Conservation (phyloP, 1,139 yeast genomes). For the Blastobotrys buckinghamii region DNA sequence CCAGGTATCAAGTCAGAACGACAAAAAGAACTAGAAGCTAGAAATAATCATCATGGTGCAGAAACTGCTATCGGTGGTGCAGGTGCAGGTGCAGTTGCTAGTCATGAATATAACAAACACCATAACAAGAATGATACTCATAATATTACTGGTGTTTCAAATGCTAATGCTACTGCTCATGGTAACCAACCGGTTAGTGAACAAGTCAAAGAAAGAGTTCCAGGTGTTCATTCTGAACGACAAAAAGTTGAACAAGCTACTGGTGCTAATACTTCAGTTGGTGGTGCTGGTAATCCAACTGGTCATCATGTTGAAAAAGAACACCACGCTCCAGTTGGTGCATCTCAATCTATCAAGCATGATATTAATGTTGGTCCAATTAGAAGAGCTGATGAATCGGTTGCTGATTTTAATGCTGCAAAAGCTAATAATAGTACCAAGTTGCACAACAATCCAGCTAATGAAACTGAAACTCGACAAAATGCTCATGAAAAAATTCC, state of each 20-base stretch:
- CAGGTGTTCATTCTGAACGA: not conserved
- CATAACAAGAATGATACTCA: no score
- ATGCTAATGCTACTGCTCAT: not conserved
- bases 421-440: not conserved
- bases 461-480: not conserved
- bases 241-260: not conserved
- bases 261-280: no score
- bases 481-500: not conserved
- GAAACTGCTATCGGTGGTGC: not conserved
- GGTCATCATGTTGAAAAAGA: not conserved
- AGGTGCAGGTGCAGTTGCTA: not conserved
- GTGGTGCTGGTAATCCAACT: not conserved
- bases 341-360: not conserved
- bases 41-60: not conserved
- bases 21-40: not conserved
- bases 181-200: not conserved
- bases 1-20: constrained; percentile 3
- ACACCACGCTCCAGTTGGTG: not conserved
- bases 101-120: no score
- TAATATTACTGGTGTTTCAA: no score
- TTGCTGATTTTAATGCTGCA: not conserved
- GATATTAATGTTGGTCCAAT: not conserved
- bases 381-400: not conserved
- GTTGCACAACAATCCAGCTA: not conserved
- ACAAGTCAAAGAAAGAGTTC: not conserved